Conservation (phyloP, 2,329 filamentous ascomycete species). For the Pochonia chlamydosporia region DNA sequence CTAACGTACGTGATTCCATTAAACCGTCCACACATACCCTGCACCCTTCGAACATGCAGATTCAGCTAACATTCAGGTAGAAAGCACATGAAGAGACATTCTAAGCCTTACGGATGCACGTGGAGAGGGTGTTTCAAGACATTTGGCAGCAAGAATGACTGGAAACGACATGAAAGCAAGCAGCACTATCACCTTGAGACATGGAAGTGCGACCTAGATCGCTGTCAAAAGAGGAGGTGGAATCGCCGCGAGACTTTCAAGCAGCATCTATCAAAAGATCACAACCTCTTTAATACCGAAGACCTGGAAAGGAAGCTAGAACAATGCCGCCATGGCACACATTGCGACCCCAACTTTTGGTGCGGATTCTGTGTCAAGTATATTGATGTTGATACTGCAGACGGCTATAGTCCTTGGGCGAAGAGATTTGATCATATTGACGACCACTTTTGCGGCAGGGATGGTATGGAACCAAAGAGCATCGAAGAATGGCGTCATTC, state of each 20-base stretch:
- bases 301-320: conserved; percentile 39
- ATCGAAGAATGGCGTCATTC: conserved; percentile 51
- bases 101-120: conserved; percentile 77
- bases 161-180: conserved; percentile 82
- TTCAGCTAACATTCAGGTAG: conserved; percentile 32
- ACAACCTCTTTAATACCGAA: conserved; percentile 29
- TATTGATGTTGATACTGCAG: conserved; percentile 44
- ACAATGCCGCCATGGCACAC: conserved; percentile 55
- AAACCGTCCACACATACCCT: not conserved
- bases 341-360: conserved; percentile 68
- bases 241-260: conserved; percentile 54
- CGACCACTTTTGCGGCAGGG: conserved; percentile 56
- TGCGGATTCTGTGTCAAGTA: conserved; percentile 72
- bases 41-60: not conserved
- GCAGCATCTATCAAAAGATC: conserved; percentile 52
- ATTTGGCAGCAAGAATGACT: conserved; percentile 93
- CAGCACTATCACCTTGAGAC: conserved; percentile 68
- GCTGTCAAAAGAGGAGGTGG: conserved; percentile 55
- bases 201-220: conserved; percentile 60
- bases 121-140: conserved; percentile 60
- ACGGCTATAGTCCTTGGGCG: conserved; percentile 45
- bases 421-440: conserved; percentile 68
- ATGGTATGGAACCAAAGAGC: conserved; percentile 25
- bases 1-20: conserved; percentile 38
- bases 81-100: conserved; percentile 80